Conservation (phyloP, 768 basidiomycete genomes). For the Rhodotorula diobovata region DNA sequence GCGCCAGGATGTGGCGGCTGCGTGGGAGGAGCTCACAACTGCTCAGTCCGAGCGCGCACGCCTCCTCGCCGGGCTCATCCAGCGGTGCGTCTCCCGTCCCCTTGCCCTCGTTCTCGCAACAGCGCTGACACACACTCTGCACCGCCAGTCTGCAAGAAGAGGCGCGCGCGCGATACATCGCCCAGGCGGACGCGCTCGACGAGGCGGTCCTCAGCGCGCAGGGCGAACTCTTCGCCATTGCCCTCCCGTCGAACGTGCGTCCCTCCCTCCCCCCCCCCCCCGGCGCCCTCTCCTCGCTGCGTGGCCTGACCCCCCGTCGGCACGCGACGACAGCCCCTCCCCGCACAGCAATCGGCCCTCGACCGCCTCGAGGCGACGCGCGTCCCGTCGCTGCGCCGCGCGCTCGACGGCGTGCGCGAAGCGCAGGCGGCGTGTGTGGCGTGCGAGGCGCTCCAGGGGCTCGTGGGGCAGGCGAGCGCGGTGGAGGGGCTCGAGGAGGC, state of each 20-base stretch:
- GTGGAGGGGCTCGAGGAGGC: constrained; percentile 85
- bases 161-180: constrained; percentile 61
- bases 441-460: constrained; percentile 80
- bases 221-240: constrained; percentile 65
- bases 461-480: background rate
- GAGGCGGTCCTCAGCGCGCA: constrained; percentile 63
- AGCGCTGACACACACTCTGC: background rate
- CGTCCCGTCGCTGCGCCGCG: constrained; percentile 62
- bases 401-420: constrained; percentile 52
- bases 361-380: constrained; percentile 59
- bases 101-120: too few species aligned
- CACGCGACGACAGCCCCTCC: background rate
- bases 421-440: constrained; percentile 72
- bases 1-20: constrained; percentile 63
- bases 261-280: background rate
- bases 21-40: constrained; percentile 67
- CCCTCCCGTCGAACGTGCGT: constrained; percentile 68
- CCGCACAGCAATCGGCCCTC: constrained; percentile 72
- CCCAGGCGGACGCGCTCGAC: constrained; percentile 71
- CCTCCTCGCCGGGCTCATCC: constrained; percentile 84
- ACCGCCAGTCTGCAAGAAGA: constrained; percentile 68
- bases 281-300: background rate
- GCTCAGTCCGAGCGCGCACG: constrained; percentile 64
- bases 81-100: constrained; percentile 58
- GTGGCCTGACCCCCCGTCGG: too few species aligned